Base-by-base conservation (phyloP, 2,329 filamentous ascomycete genomes). In the Elsinoe fawcettii region DNA sequence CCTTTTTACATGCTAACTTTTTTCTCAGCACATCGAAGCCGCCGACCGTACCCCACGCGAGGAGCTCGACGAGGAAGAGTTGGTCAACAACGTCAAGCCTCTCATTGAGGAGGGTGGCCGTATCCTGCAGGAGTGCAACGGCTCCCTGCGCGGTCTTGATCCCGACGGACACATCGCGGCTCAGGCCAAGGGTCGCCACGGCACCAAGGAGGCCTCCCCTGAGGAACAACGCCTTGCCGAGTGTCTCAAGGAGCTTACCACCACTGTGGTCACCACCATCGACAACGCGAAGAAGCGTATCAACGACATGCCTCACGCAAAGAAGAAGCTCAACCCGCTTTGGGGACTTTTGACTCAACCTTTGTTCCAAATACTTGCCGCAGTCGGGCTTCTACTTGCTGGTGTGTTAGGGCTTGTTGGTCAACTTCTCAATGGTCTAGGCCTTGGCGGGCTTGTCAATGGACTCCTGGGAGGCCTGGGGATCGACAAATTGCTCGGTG, bases 271-370 rank as follows among this genome's bases (percentile, higher is more conserved):
- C 47, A 84, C 85, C 66, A 89, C 86, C 22, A 92, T 96, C 64
- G 90, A 96, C 67, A 85, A 86, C 62, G 87, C 88, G 23, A 93
- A 91, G 82, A 88, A 86, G 76, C 88, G 88, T 77, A 87, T 96
- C 60, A 84, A 87, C 67, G 87, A 88, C 67, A 93, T 96, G 88
- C 90, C 91, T 5, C 87, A 95, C 64, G 91, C 90, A 43, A 95
- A 96, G 85, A 92, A 95, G 80, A 85, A 92, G 77, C 80, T 96
- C 60, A 96, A 92, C 75, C 90, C 91, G 9, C 82, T 96, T 27
- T 95, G 90, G 90, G 83, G 77, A 27, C 77, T 96, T 51, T 76
- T 93, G 63, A 83, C 83, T 34, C 89, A 96, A 77, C 91, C 91
- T 9, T 77, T 96, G 20, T 89, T 90, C 80, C 91, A 96, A 79